Base-by-base conservation (phyloP, 345 rosid genomes). In the Trapa bicornis region DNA sequence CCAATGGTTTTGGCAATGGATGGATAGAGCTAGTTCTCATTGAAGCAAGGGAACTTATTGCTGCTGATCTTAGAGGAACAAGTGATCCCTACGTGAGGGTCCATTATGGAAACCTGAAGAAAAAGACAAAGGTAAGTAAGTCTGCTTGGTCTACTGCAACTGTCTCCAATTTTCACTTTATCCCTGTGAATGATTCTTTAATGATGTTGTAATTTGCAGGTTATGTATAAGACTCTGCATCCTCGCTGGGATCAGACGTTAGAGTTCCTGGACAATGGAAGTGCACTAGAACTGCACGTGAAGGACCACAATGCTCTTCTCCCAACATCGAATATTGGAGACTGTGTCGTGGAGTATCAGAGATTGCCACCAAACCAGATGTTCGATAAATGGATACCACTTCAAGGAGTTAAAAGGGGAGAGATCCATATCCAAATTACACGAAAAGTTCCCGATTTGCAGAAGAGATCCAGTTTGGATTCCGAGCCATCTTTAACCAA, bases 71-170 rank as follows among this genome's bases (percentile, higher is more conserved):
- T 70, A 77, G 97, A 74, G 99, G 99, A 69, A 94, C 99, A 35
- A 94, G 99, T 67, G 99, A 94, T 79, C 99, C 99, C 72, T 94
- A 89, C 62, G 99, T 94, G 45, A 85, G 92, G 70, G 93, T 91
- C 74, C 95, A 91, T 0, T 94, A 89, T 65, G 99, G 99, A 68
- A 77, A 81, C 76, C 71, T 80, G 77, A 91, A 84, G 84, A 92
- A 73, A 76, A 83, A 84, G 71, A 91, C 97, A 64, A 94, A 94
- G 99, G 99, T 89, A 58, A 70, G 71, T 13, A 16, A 50, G 14
- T 22, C 37, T 0, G 16, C 50, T 37, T 29, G 15, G 33, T 54
- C 29, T 10, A 0, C 33, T 15, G 1, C 32, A 41, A 17, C 48
- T 43, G 36, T 17, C 22, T 16, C 67, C 36, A 13, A 6, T 65